Evolutionary conservation across 2,329 filamentous ascomycete genomes (phyloP).

Genomic region (Ceratocystis ficicola): DNA sequence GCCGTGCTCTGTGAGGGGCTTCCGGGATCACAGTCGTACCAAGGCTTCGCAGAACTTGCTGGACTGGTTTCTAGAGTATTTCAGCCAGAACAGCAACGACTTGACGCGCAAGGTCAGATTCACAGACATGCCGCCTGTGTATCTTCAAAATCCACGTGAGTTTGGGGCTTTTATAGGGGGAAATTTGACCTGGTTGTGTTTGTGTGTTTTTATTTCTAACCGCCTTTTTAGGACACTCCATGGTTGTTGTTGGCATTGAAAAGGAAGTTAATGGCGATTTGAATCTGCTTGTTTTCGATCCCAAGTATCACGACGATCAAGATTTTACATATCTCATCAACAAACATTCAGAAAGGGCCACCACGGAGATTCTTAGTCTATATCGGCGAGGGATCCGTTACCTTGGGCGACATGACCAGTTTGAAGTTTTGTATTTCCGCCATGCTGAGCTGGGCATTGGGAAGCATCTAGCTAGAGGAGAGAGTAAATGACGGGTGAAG

Average conservation of each 20-base stretch:
- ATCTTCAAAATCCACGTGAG: slow-evolving; percentile 69
- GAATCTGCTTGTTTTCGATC: slow-evolving; percentile 78
- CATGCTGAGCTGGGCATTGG: slow-evolving; percentile 26
- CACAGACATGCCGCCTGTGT: slow-evolving; percentile 70
- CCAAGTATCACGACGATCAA: slow-evolving; percentile 29
- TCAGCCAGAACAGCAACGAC: slow-evolving; percentile 43
- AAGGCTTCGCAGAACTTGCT: slow-evolving; percentile 14
- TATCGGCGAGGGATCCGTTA: slow-evolving; percentile 62
- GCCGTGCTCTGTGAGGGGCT: slow-evolving; percentile 35
- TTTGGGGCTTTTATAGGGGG: background rate
- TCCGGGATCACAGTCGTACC: background rate
- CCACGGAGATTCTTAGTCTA: slow-evolving; percentile 48
- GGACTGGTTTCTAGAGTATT: slow-evolving; percentile 58
- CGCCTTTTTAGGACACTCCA: slow-evolving; percentile 54
- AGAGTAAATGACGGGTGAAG: background rate
- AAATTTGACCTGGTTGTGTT: background rate
- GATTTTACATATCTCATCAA: slow-evolving; percentile 11
- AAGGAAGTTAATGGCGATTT: slow-evolving; percentile 48
- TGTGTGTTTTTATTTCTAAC: background rate
- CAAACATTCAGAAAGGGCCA: background rate
- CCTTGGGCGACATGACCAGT: slow-evolving; percentile 58
- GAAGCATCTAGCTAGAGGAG: background rate
- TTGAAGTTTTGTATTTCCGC: slow-evolving; percentile 61
- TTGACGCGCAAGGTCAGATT: slow-evolving; percentile 47
- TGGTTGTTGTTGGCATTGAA: slow-evolving; percentile 82